Conservation (phyloP, 2,329 filamentous ascomycete genomes). For the Falciphora oryzae region DNA sequence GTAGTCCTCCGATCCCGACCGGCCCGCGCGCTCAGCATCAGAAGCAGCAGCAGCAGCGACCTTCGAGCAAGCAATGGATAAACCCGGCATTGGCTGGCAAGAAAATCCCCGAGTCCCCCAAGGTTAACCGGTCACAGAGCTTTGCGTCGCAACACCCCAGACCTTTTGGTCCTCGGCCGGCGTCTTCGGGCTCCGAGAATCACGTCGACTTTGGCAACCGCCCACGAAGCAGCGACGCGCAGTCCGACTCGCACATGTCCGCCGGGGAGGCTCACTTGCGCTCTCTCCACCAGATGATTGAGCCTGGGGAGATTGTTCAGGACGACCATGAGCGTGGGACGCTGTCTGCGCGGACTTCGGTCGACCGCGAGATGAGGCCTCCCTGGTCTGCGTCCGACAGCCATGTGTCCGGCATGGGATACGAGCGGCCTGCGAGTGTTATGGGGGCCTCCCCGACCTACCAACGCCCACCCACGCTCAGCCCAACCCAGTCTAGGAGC, state of each 20-base stretch:
- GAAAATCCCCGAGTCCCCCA: constrained; percentile 47
- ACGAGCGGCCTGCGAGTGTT: constrained; percentile 2
- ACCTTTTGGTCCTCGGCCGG: constrained; percentile 27
- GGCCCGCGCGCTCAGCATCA: constrained; percentile 48
- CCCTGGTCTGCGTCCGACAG: constrained; percentile 8
- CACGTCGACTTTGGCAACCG: constrained; percentile 37
- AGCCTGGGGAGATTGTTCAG: constrained; percentile 35
- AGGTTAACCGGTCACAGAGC: constrained; percentile 43
- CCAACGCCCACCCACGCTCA: constrained; percentile 5
- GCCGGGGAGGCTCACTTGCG: constrained; percentile 30
- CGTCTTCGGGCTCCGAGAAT: constrained; percentile 32
- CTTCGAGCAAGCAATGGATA: constrained; percentile 56
- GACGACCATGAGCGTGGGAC: constrained; percentile 33
- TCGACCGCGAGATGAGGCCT: constrained; percentile 24
- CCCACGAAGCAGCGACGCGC: constrained; percentile 48
- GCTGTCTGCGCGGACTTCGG: constrained; percentile 26
- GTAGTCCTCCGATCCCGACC: constrained; percentile 43
- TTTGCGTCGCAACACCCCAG: constrained; percentile 36
- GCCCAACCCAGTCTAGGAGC: constrained; percentile 2
- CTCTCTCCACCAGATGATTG: constrained; percentile 34
- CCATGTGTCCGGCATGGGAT: background rate
- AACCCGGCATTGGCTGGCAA: constrained; percentile 42
- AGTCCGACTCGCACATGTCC: constrained; percentile 33
- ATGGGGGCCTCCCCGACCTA: background rate
- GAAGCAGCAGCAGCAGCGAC: constrained; percentile 29